Conservation (phyloP, 257 asterid species). For the Voacanga thouarsii region DNA sequence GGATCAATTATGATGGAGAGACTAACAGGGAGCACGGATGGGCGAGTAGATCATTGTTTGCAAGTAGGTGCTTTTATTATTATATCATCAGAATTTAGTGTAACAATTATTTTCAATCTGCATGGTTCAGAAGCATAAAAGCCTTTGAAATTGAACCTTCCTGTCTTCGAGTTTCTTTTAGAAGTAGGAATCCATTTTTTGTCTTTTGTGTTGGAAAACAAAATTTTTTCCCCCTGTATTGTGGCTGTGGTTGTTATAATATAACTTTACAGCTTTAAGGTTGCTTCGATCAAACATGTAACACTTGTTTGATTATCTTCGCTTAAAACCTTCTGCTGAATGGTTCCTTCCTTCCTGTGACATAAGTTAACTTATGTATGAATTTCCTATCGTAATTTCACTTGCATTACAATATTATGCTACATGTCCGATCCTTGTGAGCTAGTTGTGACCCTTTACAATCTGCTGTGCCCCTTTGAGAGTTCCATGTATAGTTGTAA, state of each 20-base stretch:
- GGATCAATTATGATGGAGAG: constrained; percentile 86
- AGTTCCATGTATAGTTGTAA: background rate
- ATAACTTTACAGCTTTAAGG: background rate
- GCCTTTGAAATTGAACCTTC: background rate
- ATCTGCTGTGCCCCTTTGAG: background rate
- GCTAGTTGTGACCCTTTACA: too few relatives aligned
- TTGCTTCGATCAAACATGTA: background rate
- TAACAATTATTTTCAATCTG: constrained; percentile 6
- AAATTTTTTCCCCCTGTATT: too few relatives aligned
- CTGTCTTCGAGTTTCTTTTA: background rate
- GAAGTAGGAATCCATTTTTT: background rate
- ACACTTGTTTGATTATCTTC: background rate
- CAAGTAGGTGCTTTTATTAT: constrained; percentile 50
- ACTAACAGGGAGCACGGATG: constrained; percentile 67
- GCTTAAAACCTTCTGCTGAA: background rate
- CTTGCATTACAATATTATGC: background rate
- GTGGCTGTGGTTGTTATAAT: background rate
- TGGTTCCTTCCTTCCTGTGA: background rate
- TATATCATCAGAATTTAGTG: background rate
- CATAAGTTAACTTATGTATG: background rate
- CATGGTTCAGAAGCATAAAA: background rate
- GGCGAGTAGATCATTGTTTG: constrained; percentile 83
- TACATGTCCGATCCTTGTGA: background rate
- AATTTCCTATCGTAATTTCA: background rate
- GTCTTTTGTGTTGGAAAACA: background rate